Evolutionary conservation across 257 asterid species (phyloP), one percentile per base, ranked within the genome.

Genomic region (Scutellaria barbata): DNA sequence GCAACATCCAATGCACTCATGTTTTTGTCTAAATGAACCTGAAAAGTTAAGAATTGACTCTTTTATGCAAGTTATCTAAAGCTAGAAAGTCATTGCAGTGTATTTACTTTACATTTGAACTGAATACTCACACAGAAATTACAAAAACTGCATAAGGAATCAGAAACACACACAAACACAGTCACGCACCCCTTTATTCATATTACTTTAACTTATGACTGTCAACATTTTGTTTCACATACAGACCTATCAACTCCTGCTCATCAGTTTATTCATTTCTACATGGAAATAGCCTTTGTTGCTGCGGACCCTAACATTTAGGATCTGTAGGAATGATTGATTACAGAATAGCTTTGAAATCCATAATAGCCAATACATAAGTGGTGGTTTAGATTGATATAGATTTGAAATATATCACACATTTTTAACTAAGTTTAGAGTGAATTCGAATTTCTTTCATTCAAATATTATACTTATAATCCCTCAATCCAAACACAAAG

Each of bases 1-100:
- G 96, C 88, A 14, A 82, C 95, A 77, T 93, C 97, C 72, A 93
- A 77, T 7, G 96, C 76, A 81, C 90, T 84, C 98, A 93, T 85
- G 72, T 78, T 72, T 22, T 79, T 77, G 69, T 56, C 82, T 69
- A 73, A 68, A 55, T 10, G 50, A 66, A 69, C 83, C 92, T 82
- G 85, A 56, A 82, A 81, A 79, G 17, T 56, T 57, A 40, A 77
- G 69, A 68, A 42, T 63, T 64, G 20, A 61, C 68, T 79, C 37
- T 77, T 67, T 74, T 61, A 9, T 20, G 56, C 64, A 60, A 47
- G 53, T 40, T 6, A 57, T 51, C 33, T 14, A 3, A 74, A 47
- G 47, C 25, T 18, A 65, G 18, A 12, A 18, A 52, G 1, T 45
- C 54, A 55, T 37, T 52, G 54, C n/a, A 53, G 54, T n/a, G 20